phyloP scores from a whole-genome alignment of 2,329 filamentous ascomycete species.

The Penicillium janthinellum region DNA sequence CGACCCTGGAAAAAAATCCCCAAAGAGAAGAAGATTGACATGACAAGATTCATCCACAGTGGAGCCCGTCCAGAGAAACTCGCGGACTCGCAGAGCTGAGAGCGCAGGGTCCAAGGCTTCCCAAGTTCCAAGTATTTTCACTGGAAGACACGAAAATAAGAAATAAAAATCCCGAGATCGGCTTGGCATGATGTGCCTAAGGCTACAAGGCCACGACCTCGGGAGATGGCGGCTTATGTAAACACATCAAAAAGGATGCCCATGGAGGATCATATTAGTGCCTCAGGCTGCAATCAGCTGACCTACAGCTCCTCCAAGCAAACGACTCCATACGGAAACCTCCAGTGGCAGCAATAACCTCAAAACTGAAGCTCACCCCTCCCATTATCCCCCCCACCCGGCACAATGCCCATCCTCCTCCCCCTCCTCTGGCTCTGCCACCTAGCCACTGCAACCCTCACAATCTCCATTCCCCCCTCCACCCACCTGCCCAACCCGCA shows the following conservation, averaged over 20 bases:
- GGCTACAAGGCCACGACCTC: no score
- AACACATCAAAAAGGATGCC: no score
- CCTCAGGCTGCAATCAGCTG: background rate
- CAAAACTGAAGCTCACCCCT: no score
- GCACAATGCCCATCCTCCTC: conserved; percentile 20
- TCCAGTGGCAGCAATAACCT: background rate
- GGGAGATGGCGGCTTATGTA: no score
- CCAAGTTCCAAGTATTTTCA: no score
- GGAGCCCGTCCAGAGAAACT: background rate
- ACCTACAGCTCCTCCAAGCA: background rate
- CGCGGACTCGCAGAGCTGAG: background rate
- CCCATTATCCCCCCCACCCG: background rate
- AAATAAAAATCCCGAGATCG: background rate
- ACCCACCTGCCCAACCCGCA: conserved; percentile 48
- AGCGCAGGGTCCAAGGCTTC: no score
- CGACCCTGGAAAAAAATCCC: background rate
- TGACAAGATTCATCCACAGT: background rate
- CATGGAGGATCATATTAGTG: background rate
- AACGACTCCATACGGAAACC: background rate
- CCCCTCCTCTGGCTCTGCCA: conserved; percentile 22
- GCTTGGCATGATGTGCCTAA: background rate
- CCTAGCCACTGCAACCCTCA: conserved; percentile 31
- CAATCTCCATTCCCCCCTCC: conserved; percentile 46
- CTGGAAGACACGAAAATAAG: no score
- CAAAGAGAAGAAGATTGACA: background rate